These are phyloP conservation scores for Pseudogymnoascus sp. DNA, from an alignment of 2,329 filamentous ascomycete genomes.

Conservation along the genomic window DNA sequence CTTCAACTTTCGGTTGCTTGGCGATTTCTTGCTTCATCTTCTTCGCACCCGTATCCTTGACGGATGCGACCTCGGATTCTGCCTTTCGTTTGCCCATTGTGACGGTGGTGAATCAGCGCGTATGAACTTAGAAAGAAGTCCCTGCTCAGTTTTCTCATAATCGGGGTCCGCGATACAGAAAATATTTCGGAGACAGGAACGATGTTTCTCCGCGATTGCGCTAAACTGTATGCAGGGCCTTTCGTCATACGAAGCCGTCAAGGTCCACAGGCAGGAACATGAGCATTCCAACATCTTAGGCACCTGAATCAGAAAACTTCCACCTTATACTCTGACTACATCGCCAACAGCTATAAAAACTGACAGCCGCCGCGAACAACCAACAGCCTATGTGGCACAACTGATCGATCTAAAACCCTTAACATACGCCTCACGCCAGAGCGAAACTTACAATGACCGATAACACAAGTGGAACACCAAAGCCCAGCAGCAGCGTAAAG, in stretches of 20 bases:
- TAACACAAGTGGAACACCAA: constrained; percentile 60
- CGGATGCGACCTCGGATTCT: constrained; percentile 17
- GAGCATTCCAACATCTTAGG: constrained; percentile 6
- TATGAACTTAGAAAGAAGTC: not conserved
- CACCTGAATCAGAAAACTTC: not conserved
- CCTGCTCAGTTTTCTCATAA: constrained; percentile 8
- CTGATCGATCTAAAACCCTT: not conserved
- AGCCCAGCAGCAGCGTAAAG: constrained; percentile 99
- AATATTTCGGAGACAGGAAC: constrained; percentile 7
- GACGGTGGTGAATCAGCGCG: constrained; percentile 6
- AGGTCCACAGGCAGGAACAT: constrained; percentile 6
- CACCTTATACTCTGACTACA: not conserved
- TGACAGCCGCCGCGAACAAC: not conserved
- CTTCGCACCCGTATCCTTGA: constrained; percentile 17
- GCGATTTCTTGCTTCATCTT: constrained; percentile 21
- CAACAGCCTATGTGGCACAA: not conserved
- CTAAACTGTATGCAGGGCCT: constrained; percentile 7
- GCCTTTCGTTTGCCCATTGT: constrained; percentile 29
- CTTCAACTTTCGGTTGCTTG: constrained; percentile 17
- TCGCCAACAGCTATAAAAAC: not conserved
- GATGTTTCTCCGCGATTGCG: constrained; percentile 7
- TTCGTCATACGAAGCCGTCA: constrained; percentile 11
- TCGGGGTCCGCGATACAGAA: constrained; percentile 8
- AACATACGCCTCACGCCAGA: not conserved
- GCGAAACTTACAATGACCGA: constrained; percentile 53